phyloP scores from a whole-genome alignment of 257 asterid species.

The Misopates orontium region DNA sequence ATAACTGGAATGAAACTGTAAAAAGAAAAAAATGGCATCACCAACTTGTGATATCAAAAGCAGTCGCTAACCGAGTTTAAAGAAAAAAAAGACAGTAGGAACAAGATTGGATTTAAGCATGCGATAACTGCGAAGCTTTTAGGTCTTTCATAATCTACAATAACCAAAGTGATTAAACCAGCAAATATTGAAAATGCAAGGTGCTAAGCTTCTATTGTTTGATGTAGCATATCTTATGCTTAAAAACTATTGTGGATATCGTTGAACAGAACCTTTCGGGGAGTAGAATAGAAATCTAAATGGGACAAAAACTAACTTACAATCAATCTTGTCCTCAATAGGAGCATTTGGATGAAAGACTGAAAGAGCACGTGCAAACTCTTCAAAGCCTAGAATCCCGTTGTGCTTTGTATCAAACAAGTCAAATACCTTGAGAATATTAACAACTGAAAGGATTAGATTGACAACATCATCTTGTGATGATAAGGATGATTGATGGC shows the following conservation, averaged over 20 bases:
- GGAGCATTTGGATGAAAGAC: conserved; percentile 90
- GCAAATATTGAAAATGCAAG: not conserved
- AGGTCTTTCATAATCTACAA: too few relatives aligned
- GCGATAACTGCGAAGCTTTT: too few relatives aligned
- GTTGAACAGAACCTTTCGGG: conserved; percentile 18
- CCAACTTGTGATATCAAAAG: conserved; percentile 23
- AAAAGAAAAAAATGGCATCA: conserved; percentile 25
- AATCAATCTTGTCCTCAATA: conserved; percentile 71
- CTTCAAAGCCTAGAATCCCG: conserved; percentile 78
- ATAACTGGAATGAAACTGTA: conserved; percentile 78
- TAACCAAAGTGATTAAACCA: not conserved
- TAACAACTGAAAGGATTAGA: conserved; percentile 13
- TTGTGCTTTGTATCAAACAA: conserved; percentile 77
- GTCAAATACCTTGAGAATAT: conserved; percentile 65
- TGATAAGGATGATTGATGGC: not conserved
- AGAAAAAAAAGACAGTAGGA: too few relatives aligned
- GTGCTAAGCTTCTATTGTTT: not conserved
- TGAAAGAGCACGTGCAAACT: conserved; percentile 84
- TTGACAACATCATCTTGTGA: not conserved
- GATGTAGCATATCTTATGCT: not conserved
- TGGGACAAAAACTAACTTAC: conserved; percentile 43
- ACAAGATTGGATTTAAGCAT: too few relatives aligned
- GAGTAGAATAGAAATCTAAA: not conserved
- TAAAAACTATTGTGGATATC: not conserved
- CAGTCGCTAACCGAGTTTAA: too few relatives aligned